Conservation (phyloP, 306 rosid species). For the Senna tora region DNA sequence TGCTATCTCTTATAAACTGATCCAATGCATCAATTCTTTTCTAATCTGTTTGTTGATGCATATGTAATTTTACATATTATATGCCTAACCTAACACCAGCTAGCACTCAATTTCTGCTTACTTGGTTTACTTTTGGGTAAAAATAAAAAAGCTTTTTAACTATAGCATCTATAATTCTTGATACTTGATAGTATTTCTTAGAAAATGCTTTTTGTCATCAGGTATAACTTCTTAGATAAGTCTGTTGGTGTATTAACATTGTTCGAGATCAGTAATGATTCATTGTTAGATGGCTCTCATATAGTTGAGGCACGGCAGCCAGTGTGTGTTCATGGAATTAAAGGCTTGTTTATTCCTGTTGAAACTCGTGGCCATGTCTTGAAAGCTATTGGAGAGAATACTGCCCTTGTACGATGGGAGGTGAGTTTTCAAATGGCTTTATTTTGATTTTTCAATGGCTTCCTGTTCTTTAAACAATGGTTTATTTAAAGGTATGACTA, state of each 20-base stretch:
- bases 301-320: slow-evolving; percentile 63
- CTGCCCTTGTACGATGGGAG: slow-evolving; percentile 98
- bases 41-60: neutral
- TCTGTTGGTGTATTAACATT: slow-evolving; percentile 80
- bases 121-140: neutral
- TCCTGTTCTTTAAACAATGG: slow-evolving; percentile 5
- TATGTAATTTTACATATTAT: neutral
- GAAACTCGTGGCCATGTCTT: slow-evolving; percentile 75
- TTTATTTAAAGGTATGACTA: no score
- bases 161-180: slow-evolving; percentile 16
- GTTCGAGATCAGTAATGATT: slow-evolving; percentile 59
- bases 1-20: slow-evolving; percentile 31
- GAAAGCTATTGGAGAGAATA: slow-evolving; percentile 63
- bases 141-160: neutral
- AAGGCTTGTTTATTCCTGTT: slow-evolving; percentile 76
- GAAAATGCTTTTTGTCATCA: slow-evolving; percentile 59
- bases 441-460: slow-evolving; percentile 16
- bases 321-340: slow-evolving; percentile 73
- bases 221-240: slow-evolving; percentile 85
- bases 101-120: neutral
- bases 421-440: slow-evolving; percentile 48
- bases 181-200: slow-evolving; percentile 30
- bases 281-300: slow-evolving; percentile 51
- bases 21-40: neutral
- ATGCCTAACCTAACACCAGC: neutral